phyloP scores from a whole-genome alignment of 225 moss, liverwort and hornwort species.

The Polytrichum commune region DNA sequence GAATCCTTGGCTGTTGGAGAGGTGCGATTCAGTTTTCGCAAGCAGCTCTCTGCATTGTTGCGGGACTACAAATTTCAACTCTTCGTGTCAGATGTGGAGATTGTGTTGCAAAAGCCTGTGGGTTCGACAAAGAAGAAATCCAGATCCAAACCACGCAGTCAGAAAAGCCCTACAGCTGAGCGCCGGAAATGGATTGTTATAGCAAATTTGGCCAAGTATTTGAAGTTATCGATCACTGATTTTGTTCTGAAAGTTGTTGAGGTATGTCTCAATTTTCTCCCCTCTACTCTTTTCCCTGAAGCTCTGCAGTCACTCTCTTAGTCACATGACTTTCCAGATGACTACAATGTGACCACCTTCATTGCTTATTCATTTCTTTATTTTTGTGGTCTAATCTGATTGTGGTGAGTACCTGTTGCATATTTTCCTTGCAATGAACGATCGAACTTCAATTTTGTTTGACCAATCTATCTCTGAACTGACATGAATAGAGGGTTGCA shows the following conservation, averaged over 20 bases:
- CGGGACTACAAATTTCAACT: slow-evolving; percentile 83
- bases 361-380: neutral
- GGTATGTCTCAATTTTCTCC: slow-evolving; percentile 16
- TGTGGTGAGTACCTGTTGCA: no score
- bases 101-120: slow-evolving; percentile 55
- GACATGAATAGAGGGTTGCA: no score
- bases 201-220: slow-evolving; percentile 68
- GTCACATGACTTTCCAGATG: no score
- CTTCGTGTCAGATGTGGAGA: slow-evolving; percentile 79
- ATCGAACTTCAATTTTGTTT: no score
- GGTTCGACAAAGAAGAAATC: slow-evolving; percentile 41
- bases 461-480: no score
- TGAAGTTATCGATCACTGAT: slow-evolving; percentile 68
- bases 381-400: neutral
- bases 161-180: slow-evolving; percentile 49
- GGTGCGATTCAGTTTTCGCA: slow-evolving; percentile 73
- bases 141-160: slow-evolving; percentile 40
- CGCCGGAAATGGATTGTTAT: slow-evolving; percentile 73
- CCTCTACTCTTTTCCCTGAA: no score
- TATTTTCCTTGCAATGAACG: no score
- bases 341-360: no score
- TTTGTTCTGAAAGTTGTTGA: slow-evolving; percentile 63
- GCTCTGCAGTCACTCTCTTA: no score
- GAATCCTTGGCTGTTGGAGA: slow-evolving; percentile 73
- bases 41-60: slow-evolving; percentile 64